Evolutionary conservation across 2,329 filamentous ascomycete genomes (phyloP).

Genomic region (Seiridium unicorne): DNA sequence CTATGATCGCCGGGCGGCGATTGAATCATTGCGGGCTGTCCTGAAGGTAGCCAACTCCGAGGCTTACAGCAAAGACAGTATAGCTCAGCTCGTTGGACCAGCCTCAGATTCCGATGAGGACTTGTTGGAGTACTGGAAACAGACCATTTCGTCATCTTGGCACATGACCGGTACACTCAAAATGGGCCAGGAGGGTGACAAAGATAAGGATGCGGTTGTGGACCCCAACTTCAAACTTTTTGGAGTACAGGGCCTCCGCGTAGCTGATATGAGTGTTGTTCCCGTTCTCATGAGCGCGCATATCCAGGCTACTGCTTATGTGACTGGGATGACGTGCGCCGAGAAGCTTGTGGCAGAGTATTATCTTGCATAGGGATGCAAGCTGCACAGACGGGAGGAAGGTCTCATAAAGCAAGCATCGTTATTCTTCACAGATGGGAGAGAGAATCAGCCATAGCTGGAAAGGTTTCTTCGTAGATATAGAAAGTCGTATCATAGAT

Average conservation of each 20-base stretch:
- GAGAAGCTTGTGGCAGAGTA: conserved; percentile 49
- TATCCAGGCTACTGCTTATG: conserved; percentile 51
- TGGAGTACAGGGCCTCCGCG: conserved; percentile 45
- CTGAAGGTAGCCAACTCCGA: conserved; percentile 38
- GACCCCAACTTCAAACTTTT: conserved; percentile 47
- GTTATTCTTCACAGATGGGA: no score
- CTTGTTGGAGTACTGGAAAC: conserved; percentile 42
- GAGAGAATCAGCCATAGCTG: no score
- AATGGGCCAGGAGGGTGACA: conserved; percentile 49
- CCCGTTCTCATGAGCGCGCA: conserved; percentile 51
- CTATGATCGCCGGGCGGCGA: conserved; percentile 50
- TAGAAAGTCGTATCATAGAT: no score
- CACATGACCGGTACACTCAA: conserved; percentile 56
- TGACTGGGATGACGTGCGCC: conserved; percentile 48
- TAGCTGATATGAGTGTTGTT: conserved; percentile 51
- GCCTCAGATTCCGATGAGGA: conserved; percentile 51
- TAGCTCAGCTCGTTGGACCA: conserved; percentile 40
- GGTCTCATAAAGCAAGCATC: no score
- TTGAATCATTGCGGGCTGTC: conserved; percentile 44
- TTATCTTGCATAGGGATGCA: conserved; percentile 21
- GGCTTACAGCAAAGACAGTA: conserved; percentile 41
- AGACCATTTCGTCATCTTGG: conserved; percentile 46
- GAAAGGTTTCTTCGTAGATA: no score
- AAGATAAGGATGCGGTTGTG: conserved; percentile 38
- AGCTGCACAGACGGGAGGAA: no score